Evolutionary conservation across 352 stramenopile genomes (phyloP), one percentile per base, ranked within the genome.

Genomic region (Pythium utonaiense): DNA sequence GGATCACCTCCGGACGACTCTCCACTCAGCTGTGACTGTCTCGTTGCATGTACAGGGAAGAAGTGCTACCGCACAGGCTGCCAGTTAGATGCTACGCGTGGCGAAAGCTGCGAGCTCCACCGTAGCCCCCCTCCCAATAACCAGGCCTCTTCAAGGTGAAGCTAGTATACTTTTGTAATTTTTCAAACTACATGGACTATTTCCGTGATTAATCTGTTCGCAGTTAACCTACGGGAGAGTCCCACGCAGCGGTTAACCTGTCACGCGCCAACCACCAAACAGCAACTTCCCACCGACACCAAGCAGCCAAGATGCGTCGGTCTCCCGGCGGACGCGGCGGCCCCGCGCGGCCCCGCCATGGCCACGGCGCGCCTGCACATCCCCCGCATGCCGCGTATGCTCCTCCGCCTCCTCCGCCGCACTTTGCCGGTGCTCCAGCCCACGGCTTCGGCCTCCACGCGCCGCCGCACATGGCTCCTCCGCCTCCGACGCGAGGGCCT

Each of bases 101-200:
- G 76, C 45, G 76, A 85, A 36, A 83, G 80, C 55, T 85, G 76
- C 63, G 70, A 73, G 14, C 56, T 74, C n/a, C 75, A 85, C 55
- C 41, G 74, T 36, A 67, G 8, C 17, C 5, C 3, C 52, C 24
- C 24, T n/a, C n/a, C n/a, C n/a, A n/a, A n/a, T 27, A 31, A 53
- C 21, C 31, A 0, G 6, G 19, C 2, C 40, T 22, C 53, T 51
- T 53, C 27, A 30, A 21, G n/a, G 24, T 45, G 38, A 45, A 6
- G 2, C 4, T 7, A 40, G 49, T 64, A 48, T 58, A 64, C 24
- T 0, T 40, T 13, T 33, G 57, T 58, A 58, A 54, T 54, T 64
- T 16, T 4, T 6, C 5, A 27, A 25, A 45, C 38, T 27, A 40
- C 17, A 5, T 13, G 33, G 28, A 9, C 28, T 27, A 6, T 4